phyloP scores from a whole-genome alignment of 1,139 yeast species.

The Yamadazyma taylorii region DNA sequence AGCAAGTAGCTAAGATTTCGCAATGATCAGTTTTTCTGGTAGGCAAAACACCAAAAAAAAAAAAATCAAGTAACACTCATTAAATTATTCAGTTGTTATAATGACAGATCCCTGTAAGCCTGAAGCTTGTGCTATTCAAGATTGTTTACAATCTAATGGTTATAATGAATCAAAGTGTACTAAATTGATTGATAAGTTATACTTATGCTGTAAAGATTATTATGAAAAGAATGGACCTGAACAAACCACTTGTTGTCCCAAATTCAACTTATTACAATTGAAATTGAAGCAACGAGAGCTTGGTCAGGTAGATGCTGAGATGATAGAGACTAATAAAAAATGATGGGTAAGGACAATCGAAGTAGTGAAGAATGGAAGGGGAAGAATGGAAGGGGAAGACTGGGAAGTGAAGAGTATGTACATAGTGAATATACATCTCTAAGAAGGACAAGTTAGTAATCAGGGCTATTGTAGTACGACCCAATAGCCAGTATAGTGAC shows the following conservation, averaged over 20 bases:
- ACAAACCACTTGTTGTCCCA: conserved; percentile 68
- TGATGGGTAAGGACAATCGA: conserved; percentile 9
- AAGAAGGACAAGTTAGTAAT: no score
- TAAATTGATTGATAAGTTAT: conserved; percentile 54
- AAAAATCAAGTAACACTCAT: no score
- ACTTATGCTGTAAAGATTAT: conserved; percentile 59
- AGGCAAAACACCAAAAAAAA: no score
- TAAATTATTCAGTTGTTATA: background rate
- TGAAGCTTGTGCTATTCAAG: conserved; percentile 69
- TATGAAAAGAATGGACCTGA: conserved; percentile 53
- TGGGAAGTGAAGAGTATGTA: no score
- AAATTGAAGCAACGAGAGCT: conserved; percentile 57
- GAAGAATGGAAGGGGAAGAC: no score
- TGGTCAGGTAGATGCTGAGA: conserved; percentile 54
- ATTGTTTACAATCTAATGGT: conserved; percentile 53
- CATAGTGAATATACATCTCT: no score
- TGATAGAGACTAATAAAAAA: conserved; percentile 24
- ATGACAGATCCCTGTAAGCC: conserved; percentile 56
- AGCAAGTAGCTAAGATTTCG: no score
- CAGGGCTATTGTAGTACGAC: no score
- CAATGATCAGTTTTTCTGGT: no score
- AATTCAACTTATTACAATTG: conserved; percentile 50
- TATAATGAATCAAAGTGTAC: conserved; percentile 67
- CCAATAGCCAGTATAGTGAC: no score
- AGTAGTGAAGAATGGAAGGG: no score